Conservation (phyloP, 1,284 basidiomycete species). For the Takashimella koratensis region DNA sequence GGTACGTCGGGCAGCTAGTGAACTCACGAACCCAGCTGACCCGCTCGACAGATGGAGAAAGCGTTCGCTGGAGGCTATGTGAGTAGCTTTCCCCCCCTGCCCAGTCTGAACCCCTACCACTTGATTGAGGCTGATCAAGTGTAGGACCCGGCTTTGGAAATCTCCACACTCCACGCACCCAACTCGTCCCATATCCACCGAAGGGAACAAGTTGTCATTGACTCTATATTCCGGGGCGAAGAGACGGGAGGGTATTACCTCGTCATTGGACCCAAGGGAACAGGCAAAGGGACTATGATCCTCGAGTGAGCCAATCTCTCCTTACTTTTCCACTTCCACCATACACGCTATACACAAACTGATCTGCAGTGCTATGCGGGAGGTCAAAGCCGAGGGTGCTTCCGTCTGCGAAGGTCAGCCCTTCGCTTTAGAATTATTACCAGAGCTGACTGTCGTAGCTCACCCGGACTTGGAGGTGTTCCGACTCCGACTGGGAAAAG, state of each 20-base stretch:
- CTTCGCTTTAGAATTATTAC: no score
- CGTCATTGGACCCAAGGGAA: slow-evolving; percentile 69
- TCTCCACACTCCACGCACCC: slow-evolving; percentile 53
- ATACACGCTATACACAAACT: no score
- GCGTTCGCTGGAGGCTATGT: slow-evolving; percentile 45
- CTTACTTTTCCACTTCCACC: neutral
- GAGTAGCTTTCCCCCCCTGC: slow-evolving; percentile 8
- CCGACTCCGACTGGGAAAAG: slow-evolving; percentile 73
- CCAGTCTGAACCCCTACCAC: neutral
- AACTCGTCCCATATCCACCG: slow-evolving; percentile 61
- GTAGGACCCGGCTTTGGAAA: slow-evolving; percentile 75
- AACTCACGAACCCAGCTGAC: neutral
- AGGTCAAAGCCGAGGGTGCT: slow-evolving; percentile 64
- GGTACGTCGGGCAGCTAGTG: slow-evolving; percentile 47
- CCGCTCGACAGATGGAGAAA: slow-evolving; percentile 36
- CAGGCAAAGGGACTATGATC: slow-evolving; percentile 73
- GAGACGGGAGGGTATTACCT: slow-evolving; percentile 71
- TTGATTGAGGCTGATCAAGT: slow-evolving; percentile 37
- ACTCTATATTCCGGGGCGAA: slow-evolving; percentile 69
- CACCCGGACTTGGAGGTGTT: slow-evolving; percentile 70
- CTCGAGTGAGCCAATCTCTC: slow-evolving; percentile 53
- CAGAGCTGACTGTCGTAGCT: slow-evolving; percentile 48
- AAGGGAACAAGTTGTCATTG: slow-evolving; percentile 68
- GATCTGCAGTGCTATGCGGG: slow-evolving; percentile 58
- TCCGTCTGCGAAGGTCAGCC: slow-evolving; percentile 49